Evolutionary conservation across 148 eudicot species (phyloP).

Genomic region (Simmondsia chinensis): DNA sequence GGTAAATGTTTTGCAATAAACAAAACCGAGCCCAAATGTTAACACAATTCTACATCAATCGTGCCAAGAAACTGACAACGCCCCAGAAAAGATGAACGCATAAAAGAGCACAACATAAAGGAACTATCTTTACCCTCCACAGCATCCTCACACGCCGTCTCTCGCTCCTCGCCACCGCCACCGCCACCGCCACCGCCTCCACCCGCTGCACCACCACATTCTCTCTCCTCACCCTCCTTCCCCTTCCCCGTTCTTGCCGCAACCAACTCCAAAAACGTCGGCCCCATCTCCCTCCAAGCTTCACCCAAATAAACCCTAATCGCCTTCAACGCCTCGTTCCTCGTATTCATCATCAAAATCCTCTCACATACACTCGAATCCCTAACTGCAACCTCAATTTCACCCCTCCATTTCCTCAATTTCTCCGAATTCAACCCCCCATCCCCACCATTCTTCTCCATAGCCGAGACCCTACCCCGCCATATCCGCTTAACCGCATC

Average conservation of each 20-base stretch:
- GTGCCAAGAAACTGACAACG: neutral
- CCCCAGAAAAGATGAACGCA: too few relatives aligned
- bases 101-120: neutral
- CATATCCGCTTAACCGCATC: constrained; percentile 48
- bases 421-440: constrained; percentile 42
- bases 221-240: constrained; percentile 16
- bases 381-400: constrained; percentile 46
- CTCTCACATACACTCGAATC: constrained; percentile 22
- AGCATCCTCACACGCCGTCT: neutral
- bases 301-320: constrained; percentile 36
- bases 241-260: constrained; percentile 12
- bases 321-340: constrained; percentile 33
- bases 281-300: constrained; percentile 48
- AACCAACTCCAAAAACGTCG: constrained; percentile 45
- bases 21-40: too few relatives aligned
- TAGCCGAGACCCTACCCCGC: constrained; percentile 33
- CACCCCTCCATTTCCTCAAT: constrained; percentile 31
- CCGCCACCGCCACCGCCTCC: constrained; percentile 1
- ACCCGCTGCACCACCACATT: neutral
- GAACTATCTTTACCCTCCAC: constrained; percentile 9
- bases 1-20: too few relatives aligned
- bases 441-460: too few relatives aligned
- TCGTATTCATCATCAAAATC: constrained; percentile 27
- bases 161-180: constrained; percentile 3
- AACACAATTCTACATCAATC: too few relatives aligned